phyloP scores from a whole-genome alignment of 495 filamentous ascomycete genomes.

The Aspergillus homomorphus region DNA sequence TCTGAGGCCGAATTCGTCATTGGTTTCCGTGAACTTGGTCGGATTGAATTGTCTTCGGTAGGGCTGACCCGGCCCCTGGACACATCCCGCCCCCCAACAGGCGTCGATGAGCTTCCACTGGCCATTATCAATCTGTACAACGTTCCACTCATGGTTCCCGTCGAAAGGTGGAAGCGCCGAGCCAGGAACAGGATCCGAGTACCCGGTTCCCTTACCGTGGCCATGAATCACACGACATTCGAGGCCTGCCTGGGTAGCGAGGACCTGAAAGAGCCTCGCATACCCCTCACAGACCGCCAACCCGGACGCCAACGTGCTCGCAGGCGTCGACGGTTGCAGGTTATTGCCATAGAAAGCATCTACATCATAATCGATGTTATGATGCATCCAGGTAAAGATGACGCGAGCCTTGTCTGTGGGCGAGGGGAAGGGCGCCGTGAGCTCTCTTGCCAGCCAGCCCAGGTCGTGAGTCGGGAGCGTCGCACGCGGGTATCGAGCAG shows the following conservation, averaged over 20 bases:
- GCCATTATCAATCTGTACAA: constrained; percentile 76
- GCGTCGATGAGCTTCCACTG: constrained; percentile 89
- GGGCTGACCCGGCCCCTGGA: constrained; percentile 44
- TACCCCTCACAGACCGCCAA: constrained; percentile 91
- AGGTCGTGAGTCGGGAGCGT: constrained; percentile 64
- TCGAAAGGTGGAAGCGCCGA: constrained; percentile 56
- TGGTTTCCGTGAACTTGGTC: constrained; percentile 69
- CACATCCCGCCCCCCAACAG: constrained; percentile 85
- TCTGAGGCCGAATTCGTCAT: constrained; percentile 72
- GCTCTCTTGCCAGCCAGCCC: constrained; percentile 67
- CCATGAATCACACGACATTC: constrained; percentile 67
- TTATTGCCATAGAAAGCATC: constrained; percentile 69
- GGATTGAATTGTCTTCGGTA: constrained; percentile 71
- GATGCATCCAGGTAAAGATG: constrained; percentile 93
- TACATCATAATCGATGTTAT: constrained; percentile 86
- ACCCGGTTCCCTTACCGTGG: constrained; percentile 85
- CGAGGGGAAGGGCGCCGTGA: constrained; percentile 77
- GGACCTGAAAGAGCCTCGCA: constrained; percentile 71
- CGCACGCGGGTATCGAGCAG: constrained; percentile 69
- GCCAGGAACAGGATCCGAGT: constrained; percentile 51
- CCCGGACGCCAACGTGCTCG: constrained; percentile 64
- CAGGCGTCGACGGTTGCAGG: constrained; percentile 64
- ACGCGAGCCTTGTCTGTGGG: constrained; percentile 84
- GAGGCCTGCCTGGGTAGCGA: constrained; percentile 73
- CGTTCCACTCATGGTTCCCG: constrained; percentile 85